A percentile compares a stretch with the other conserved stretches of the same genome.
Evolutionary conservation across 1,139 yeast species (phyloP).

Genomic region (Nadsonia commutata): DNA sequence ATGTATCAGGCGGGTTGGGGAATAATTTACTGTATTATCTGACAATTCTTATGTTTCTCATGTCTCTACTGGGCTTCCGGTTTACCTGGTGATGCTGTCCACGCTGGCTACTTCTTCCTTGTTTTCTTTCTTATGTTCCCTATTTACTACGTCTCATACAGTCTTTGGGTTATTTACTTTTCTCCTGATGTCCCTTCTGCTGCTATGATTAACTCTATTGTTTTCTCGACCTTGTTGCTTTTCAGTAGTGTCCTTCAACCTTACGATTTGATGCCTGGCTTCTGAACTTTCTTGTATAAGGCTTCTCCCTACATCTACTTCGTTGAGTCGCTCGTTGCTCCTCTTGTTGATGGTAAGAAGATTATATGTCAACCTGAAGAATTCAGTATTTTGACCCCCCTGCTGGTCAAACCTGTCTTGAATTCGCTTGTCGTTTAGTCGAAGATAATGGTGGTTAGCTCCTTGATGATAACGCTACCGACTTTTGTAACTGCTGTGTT

Average conservation of each 20-base stretch:
- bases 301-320: conserved; percentile 53
- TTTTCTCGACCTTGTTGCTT: conserved; percentile 36
- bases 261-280: conserved; percentile 41
- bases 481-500: conserved; percentile 43
- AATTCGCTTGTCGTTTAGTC: conserved; percentile 28
- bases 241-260: conserved; percentile 59
- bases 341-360: conserved; percentile 37
- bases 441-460: conserved; percentile 36
- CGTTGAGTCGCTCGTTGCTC: conserved; percentile 31
- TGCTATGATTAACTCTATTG: conserved; percentile 37
- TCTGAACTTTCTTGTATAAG: conserved; percentile 52
- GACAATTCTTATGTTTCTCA: conserved; percentile 19
- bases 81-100: conserved; percentile 25
- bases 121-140: conserved; percentile 42
- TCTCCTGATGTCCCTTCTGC: conserved; percentile 54
- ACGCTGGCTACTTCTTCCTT: conserved; percentile 43
- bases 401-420: conserved; percentile 41
- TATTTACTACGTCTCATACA: conserved; percentile 35
- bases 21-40: conserved; percentile 25
- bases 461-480: conserved; percentile 34
- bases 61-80: conserved; percentile 30
- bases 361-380: conserved; percentile 41
- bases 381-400: conserved; percentile 42
- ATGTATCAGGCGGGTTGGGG: conserved; percentile 30
- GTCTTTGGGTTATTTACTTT: conserved; percentile 38